These are phyloP conservation scores for Wickerhamomyces ciferrii DNA, from an alignment of 805 yeast species.

Conservation along the genomic window DNA sequence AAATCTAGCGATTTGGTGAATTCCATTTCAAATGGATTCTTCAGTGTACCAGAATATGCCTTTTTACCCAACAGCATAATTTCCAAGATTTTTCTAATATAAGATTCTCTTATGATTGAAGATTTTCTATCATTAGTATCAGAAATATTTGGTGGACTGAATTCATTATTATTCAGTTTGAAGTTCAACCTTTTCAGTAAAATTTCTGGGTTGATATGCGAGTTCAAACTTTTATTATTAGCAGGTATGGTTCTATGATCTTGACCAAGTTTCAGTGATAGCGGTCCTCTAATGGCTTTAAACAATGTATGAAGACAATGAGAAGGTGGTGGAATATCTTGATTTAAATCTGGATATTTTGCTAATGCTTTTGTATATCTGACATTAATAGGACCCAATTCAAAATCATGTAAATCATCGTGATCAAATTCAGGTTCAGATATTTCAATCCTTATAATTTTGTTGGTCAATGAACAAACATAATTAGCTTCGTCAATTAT, in stretches of 20 bases:
- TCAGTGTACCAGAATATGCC: conserved; percentile 19
- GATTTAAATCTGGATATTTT: conserved; percentile 20
- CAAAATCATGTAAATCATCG: conserved; percentile 43
- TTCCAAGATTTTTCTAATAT: conserved; percentile 49
- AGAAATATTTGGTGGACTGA: conserved; percentile 44
- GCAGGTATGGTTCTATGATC: conserved; percentile 52
- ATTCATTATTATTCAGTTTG: conserved; percentile 25
- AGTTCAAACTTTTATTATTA: conserved; percentile 43
- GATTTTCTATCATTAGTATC: conserved; percentile 26
- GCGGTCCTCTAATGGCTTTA: conserved; percentile 65
- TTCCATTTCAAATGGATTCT: conserved; percentile 24
- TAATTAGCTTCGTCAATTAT: conserved; percentile 41
- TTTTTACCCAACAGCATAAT: conserved; percentile 39
- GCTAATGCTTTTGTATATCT: conserved; percentile 40
- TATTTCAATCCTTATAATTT: conserved; percentile 47
- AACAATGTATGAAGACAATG: conserved; percentile 58
- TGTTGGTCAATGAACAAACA: conserved; percentile 39
- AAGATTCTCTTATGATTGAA: conserved; percentile 38
- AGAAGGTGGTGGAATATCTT: conserved; percentile 42
- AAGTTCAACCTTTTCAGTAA: conserved; percentile 45
- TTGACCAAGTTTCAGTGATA: conserved; percentile 36
- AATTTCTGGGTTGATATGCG: conserved; percentile 52
- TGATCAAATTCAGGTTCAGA: conserved; percentile 43
- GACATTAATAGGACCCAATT: conserved; percentile 41
- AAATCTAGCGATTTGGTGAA: conserved; percentile 20